phyloP scores from a whole-genome alignment of 2,329 filamentous ascomycete genomes.

The Colletotrichum melonis region DNA sequence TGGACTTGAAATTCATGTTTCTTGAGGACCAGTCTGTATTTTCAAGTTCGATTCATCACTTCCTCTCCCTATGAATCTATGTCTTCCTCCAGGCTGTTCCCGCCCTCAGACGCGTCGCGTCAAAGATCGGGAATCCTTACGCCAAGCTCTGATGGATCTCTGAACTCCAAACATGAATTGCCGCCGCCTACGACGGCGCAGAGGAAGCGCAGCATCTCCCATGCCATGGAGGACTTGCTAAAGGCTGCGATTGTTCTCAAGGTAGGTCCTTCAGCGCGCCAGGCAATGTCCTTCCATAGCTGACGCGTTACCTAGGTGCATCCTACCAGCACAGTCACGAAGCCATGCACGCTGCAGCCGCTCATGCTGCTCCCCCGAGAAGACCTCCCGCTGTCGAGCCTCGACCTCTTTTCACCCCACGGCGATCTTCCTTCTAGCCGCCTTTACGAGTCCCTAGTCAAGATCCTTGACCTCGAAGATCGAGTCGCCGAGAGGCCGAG shows the following conservation, averaged over 20 bases:
- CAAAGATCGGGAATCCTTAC: conserved; percentile 54
- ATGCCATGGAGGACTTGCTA: conserved; percentile 63
- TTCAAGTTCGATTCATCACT: neutral
- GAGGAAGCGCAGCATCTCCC: conserved; percentile 50
- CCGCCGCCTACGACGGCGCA: conserved; percentile 44
- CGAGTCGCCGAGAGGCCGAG: conserved; percentile 65
- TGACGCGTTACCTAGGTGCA: conserved; percentile 59
- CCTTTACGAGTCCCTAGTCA: conserved; percentile 71
- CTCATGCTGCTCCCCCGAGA: conserved; percentile 73
- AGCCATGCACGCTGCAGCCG: conserved; percentile 67
- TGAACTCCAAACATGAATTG: conserved; percentile 48
- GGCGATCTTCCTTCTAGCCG: conserved; percentile 64
- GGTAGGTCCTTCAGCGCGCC: conserved; percentile 46
- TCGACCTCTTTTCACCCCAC: conserved; percentile 66
- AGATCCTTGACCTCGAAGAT: conserved; percentile 71
- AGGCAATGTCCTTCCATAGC: neutral
- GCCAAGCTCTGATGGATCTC: conserved; percentile 51
- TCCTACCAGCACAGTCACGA: conserved; percentile 62
- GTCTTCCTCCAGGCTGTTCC: conserved; percentile 30
- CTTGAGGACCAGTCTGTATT: neutral
- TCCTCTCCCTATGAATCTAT: conserved; percentile 32
- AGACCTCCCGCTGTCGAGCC: conserved; percentile 68
- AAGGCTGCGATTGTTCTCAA: conserved; percentile 64
- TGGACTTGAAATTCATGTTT: neutral
- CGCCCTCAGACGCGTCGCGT: conserved; percentile 61